phyloP scores from a whole-genome alignment of 2,329 filamentous ascomycete species.

The Claviceps monticola region DNA sequence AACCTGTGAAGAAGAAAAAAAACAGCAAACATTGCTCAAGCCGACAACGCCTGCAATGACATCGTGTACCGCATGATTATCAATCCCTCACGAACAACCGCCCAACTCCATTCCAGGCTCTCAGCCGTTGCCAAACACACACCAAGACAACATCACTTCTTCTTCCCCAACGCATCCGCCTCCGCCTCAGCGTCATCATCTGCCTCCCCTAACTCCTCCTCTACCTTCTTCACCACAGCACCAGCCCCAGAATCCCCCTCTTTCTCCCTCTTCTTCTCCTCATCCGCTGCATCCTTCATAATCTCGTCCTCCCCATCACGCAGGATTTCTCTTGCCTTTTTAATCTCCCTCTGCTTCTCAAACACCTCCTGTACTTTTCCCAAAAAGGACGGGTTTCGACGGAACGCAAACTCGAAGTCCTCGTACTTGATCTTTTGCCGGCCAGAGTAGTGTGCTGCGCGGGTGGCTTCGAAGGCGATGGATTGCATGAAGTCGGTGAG shows the following conservation, averaged over 20 bases:
- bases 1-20: too few species aligned
- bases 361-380: conserved; percentile 83
- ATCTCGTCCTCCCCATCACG: conserved; percentile 51
- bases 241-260: conserved; percentile 3
- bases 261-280: conserved; percentile 25
- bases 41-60: too few species aligned
- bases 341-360: conserved; percentile 76
- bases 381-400: conserved; percentile 71
- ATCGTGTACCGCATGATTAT: neutral
- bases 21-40: too few species aligned
- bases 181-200: conserved; percentile 35
- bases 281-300: conserved; percentile 36
- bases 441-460: conserved; percentile 70
- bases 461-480: conserved; percentile 78
- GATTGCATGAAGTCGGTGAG: conserved; percentile 94
- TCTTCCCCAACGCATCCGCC: conserved; percentile 26
- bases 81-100: neutral
- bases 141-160: conserved; percentile 14
- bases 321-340: conserved; percentile 65
- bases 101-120: neutral
- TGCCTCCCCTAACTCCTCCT: conserved; percentile 38
- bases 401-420: conserved; percentile 89
- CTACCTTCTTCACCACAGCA: conserved; percentile 15
- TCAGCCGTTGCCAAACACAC: neutral
- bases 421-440: conserved; percentile 97